phyloP scores from a whole-genome alignment of 2,329 filamentous ascomycete genomes.

The Rhynchosporium secalis region DNA sequence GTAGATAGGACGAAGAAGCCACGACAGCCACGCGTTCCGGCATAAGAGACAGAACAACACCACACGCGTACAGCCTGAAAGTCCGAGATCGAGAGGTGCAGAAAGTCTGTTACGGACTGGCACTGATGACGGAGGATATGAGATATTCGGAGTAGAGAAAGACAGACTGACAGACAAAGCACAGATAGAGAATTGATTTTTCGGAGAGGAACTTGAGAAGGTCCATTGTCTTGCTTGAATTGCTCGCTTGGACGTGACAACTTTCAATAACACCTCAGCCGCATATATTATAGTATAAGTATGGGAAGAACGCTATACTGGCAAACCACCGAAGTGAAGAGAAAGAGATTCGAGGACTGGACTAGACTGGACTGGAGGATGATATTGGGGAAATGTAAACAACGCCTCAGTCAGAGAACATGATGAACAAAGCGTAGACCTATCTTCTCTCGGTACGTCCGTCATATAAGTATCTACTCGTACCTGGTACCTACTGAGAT shows the following conservation, averaged over 20 bases:
- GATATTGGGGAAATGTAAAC: background rate
- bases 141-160: background rate
- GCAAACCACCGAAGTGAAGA: too few species aligned
- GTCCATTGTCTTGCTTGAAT: background rate
- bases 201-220: background rate
- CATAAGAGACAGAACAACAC: constrained; percentile 22
- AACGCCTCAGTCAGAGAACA: too few species aligned
- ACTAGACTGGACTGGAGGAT: too few species aligned
- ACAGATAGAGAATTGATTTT: background rate
- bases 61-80: constrained; percentile 16
- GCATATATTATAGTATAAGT: too few species aligned
- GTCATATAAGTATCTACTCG: too few species aligned
- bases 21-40: constrained; percentile 16
- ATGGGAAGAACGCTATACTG: too few species aligned
- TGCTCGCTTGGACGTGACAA: background rate
- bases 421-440: too few species aligned
- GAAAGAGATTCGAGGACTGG: too few species aligned
- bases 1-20: background rate
- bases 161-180: constrained; percentile 3
- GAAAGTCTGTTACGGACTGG: background rate
- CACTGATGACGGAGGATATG: too few species aligned
- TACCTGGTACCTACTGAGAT: too few species aligned
- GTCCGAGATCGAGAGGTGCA: constrained; percentile 21
- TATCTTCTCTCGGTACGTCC: too few species aligned
- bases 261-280: too few species aligned